A percentile compares a stretch with the other conserved stretches of the same genome.
These are phyloP conservation scores for Cyberlindnera xylosilytica DNA, from an alignment of 805 yeast genomes.

Conservation along the genomic window DNA sequence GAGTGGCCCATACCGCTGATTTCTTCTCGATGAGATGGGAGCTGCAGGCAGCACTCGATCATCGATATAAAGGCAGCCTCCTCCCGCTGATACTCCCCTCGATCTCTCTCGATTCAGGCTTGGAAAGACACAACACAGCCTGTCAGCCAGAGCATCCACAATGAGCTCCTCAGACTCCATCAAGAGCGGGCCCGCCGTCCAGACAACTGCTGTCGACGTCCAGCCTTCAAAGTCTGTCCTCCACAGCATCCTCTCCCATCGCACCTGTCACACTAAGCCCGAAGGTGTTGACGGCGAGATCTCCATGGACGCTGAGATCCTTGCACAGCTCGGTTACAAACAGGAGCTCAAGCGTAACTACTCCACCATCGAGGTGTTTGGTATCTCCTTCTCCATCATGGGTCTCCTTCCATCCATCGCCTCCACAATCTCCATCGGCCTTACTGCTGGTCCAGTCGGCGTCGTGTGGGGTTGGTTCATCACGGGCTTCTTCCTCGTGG, in stretches of 20 bases:
- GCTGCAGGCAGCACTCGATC: too few species aligned
- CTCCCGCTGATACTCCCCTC: not conserved
- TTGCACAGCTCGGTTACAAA: conserved; percentile 51
- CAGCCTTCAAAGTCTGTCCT: not conserved
- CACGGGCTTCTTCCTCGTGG: conserved; percentile 50
- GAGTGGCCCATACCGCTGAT: not conserved
- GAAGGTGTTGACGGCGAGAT: not conserved
- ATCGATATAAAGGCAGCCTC: too few species aligned
- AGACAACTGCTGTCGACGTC: not conserved
- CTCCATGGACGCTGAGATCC: conserved; percentile 9
- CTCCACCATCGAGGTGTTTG: conserved; percentile 57
- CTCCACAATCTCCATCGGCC: conserved; percentile 43
- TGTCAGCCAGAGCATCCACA: too few species aligned
- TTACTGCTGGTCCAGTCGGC: conserved; percentile 51
- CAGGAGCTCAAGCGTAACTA: conserved; percentile 59
- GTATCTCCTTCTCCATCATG: conserved; percentile 65
- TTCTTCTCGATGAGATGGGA: too few species aligned
- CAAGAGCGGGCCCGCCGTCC: not conserved
- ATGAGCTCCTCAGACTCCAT: not conserved
- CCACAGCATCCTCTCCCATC: not conserved
- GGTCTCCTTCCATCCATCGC: conserved; percentile 62
- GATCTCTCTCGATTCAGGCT: too few species aligned
- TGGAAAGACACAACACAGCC: too few species aligned
- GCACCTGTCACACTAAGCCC: not conserved
- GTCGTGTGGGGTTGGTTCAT: conserved; percentile 74